phyloP scores from a whole-genome alignment of 2,329 filamentous ascomycete genomes.

The Fusarium burgessii region DNA sequence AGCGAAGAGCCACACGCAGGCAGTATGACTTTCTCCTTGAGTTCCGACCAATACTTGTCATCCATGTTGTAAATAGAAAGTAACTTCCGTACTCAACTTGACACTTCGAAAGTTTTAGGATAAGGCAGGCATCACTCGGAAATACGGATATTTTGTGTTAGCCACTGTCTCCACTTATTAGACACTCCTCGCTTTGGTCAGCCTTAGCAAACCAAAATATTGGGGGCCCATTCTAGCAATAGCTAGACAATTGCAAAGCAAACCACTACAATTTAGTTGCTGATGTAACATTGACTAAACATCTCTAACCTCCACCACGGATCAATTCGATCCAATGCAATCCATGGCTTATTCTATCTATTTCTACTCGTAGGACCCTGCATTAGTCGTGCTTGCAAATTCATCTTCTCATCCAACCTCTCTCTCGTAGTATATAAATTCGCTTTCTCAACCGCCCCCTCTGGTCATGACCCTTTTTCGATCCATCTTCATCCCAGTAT shows the following conservation, averaged over 20 bases:
- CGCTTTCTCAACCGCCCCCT: constrained; percentile 23
- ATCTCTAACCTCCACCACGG: constrained; percentile 25
- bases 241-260: neutral
- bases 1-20: neutral
- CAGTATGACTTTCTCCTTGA: neutral
- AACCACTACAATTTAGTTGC: constrained; percentile 25
- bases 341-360: constrained; percentile 28
- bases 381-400: constrained; percentile 36
- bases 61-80: neutral
- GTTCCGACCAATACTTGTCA: too few species aligned
- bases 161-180: constrained; percentile 31
- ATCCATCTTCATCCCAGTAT: constrained; percentile 45
- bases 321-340: constrained; percentile 18
- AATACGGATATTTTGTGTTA: constrained; percentile 31
- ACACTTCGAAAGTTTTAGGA: neutral
- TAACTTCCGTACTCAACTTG: too few species aligned
- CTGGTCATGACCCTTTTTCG: constrained; percentile 49
- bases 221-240: neutral
- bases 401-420: constrained; percentile 24
- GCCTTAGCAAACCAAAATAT: constrained; percentile 33
- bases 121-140: neutral
- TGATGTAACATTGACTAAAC: constrained; percentile 48
- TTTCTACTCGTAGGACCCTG: constrained; percentile 29
- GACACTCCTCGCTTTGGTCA: constrained; percentile 33
- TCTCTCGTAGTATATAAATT: constrained; percentile 40